Evolutionary conservation across 2,329 filamentous ascomycete species (phyloP).

Genomic region (Corniculantispora saksenae): DNA sequence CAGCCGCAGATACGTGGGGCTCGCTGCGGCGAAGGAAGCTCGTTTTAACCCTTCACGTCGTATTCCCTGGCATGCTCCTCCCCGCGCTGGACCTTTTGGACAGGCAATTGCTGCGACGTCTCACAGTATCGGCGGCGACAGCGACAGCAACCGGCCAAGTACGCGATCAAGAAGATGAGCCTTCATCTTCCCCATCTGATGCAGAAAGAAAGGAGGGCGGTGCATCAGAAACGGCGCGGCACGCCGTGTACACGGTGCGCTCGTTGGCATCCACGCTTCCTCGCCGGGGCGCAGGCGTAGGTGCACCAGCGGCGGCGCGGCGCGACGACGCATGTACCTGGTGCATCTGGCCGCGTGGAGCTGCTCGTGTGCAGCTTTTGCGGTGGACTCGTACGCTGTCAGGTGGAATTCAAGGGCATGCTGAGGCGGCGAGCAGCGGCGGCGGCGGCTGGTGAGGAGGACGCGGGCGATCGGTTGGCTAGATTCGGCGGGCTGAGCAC

Average conservation of each 20-base stretch:
- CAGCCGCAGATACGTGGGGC: constrained; percentile 16
- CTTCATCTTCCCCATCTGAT: constrained; percentile 27
- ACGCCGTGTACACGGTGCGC: constrained; percentile 22
- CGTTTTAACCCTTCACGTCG: constrained; percentile 78
- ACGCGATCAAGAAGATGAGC: constrained; percentile 28
- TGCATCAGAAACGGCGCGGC: too few relatives aligned
- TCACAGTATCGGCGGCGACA: constrained; percentile 29
- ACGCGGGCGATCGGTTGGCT: constrained; percentile 14
- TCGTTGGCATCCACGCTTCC: constrained; percentile 28
- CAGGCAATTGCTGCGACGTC: constrained; percentile 66
- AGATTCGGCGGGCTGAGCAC: constrained; percentile 53
- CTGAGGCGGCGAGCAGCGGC: neutral
- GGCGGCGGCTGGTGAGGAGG: neutral
- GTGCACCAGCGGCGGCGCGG: neutral
- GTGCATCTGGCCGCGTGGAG: constrained; percentile 79
- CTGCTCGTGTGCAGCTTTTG: constrained; percentile 85
- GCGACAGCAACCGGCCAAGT: neutral
- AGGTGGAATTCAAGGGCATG: neutral
- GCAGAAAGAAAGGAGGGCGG: too few relatives aligned
- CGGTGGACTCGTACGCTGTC: constrained; percentile 66
- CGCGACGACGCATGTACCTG: constrained; percentile 55
- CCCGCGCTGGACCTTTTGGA: constrained; percentile 88
- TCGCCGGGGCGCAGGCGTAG: constrained; percentile 7
- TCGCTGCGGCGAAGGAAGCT: constrained; percentile 48
- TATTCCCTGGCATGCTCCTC: constrained; percentile 79